phyloP scores from a whole-genome alignment of 2,329 filamentous ascomycete species.

The Phialocephala subalpina region DNA sequence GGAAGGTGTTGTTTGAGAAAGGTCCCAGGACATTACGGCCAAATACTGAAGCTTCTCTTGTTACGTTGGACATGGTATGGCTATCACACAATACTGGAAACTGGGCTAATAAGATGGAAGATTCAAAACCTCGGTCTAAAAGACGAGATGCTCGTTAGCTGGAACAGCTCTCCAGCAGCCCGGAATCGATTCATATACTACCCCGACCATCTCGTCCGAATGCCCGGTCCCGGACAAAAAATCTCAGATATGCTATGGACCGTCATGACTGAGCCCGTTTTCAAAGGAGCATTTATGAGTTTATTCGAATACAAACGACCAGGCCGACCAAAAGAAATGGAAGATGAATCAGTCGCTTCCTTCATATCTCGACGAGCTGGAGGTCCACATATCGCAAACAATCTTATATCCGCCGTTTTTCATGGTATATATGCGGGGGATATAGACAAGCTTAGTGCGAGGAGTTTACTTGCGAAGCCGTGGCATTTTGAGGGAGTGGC shows the following conservation, averaged over 20 bases:
- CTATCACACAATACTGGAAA: neutral
- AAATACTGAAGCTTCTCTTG: slow-evolving; percentile 32
- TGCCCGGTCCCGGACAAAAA: slow-evolving; percentile 56
- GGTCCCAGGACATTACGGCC: slow-evolving; percentile 68
- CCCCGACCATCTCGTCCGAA: slow-evolving; percentile 77
- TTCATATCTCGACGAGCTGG: slow-evolving; percentile 66
- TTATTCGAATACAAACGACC: slow-evolving; percentile 44
- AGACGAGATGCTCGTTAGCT: slow-evolving; percentile 63
- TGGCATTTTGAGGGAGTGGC: slow-evolving; percentile 35
- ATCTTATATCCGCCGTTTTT: slow-evolving; percentile 76
- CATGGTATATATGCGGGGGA: slow-evolving; percentile 96
- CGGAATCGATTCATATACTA: slow-evolving; percentile 86
- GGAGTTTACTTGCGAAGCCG: slow-evolving; percentile 56
- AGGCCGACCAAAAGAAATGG: slow-evolving; percentile 45
- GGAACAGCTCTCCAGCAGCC: slow-evolving; percentile 57
- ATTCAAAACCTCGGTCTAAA: slow-evolving; percentile 63
- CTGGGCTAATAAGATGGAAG: slow-evolving; percentile 47
- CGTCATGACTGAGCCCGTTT: slow-evolving; percentile 61
- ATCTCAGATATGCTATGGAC: slow-evolving; percentile 44
- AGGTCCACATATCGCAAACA: slow-evolving; percentile 67
- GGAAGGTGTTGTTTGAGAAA: slow-evolving; percentile 79
- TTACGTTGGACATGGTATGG: slow-evolving; percentile 37
- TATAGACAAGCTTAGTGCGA: slow-evolving; percentile 79
- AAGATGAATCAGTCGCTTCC: slow-evolving; percentile 76
- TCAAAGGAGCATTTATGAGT: slow-evolving; percentile 51